Conservation (phyloP, 2,329 filamentous ascomycete species). For the Fusarium zealandicum region DNA sequence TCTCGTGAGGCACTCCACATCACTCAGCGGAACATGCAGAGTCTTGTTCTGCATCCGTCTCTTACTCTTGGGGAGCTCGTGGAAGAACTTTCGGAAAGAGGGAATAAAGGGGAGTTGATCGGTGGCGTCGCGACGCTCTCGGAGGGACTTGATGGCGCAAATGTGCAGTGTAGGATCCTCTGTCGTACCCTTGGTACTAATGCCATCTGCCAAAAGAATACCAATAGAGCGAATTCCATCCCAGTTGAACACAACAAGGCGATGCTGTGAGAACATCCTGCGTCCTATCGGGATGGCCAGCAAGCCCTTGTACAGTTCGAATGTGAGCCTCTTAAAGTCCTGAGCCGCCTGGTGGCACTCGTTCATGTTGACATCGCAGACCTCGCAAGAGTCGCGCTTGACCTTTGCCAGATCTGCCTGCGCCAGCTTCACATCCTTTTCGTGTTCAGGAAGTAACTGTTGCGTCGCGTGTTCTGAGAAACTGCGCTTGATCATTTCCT, state of each 20-base stretch:
- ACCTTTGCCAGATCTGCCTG: slow-evolving; percentile 92
- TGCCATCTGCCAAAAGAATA: slow-evolving; percentile 78
- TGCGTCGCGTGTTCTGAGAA: slow-evolving; percentile 99
- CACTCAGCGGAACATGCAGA: slow-evolving; percentile 73
- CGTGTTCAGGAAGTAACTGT: slow-evolving; percentile 90
- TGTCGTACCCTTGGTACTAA: slow-evolving; percentile 63
- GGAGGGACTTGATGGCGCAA: slow-evolving; percentile 75
- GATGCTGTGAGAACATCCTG: slow-evolving; percentile 76
- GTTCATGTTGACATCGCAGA: slow-evolving; percentile 83
- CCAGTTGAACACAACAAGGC: slow-evolving; percentile 84
- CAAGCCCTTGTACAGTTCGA: slow-evolving; percentile 78
- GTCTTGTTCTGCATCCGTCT: slow-evolving; percentile 73
- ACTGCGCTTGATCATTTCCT: slow-evolving; percentile 99
- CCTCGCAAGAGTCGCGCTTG: slow-evolving; percentile 81
- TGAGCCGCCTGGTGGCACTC: slow-evolving; percentile 83
- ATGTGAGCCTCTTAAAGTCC: slow-evolving; percentile 79
- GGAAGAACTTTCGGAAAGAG: slow-evolving; percentile 71
- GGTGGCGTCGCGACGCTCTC: slow-evolving; percentile 76
- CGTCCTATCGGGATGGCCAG: slow-evolving; percentile 83
- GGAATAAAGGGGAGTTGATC: slow-evolving; percentile 87
- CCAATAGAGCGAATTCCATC: slow-evolving; percentile 85
- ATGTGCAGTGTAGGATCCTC: slow-evolving; percentile 76
- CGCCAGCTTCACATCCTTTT: slow-evolving; percentile 90
- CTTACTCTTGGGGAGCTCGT: slow-evolving; percentile 70
- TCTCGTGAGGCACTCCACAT: slow-evolving; percentile 85